Evolutionary conservation across 768 basidiomycete species (phyloP).

Genomic region (Gloeostereum incarnatum): DNA sequence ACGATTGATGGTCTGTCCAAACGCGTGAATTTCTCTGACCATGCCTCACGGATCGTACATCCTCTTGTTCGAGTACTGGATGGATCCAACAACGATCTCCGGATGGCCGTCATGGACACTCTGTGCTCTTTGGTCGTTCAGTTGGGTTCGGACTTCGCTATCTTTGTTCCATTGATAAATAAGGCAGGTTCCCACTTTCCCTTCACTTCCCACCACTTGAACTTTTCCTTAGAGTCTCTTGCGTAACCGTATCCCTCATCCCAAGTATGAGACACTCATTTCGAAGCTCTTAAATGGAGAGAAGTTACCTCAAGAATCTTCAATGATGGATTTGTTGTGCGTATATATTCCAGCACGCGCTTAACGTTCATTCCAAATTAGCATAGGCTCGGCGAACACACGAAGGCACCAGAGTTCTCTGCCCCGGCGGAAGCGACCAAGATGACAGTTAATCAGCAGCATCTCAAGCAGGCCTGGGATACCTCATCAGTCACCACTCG

Average conservation of each 20-base stretch:
- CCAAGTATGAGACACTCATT: constrained; percentile 82
- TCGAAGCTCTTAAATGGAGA: constrained; percentile 88
- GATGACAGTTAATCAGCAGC: constrained; percentile 93
- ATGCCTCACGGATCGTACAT: constrained; percentile 94
- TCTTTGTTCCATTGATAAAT: constrained; percentile 95
- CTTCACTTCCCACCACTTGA: constrained; percentile 3
- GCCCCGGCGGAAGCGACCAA: constrained; percentile 81
- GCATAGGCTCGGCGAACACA: constrained; percentile 44
- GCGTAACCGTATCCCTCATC: constrained; percentile 68
- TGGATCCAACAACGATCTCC: constrained; percentile 64
- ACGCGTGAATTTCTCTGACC: constrained; percentile 95
- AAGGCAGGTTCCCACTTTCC: constrained; percentile 45
- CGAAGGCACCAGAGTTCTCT: constrained; percentile 63
- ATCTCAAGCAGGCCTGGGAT: constrained; percentile 96
- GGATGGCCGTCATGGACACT: constrained; percentile 85
- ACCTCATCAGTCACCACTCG: constrained; percentile 62
- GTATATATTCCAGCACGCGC: constrained; percentile 12
- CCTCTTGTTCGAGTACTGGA: constrained; percentile 85
- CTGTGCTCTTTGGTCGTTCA: constrained; percentile 89
- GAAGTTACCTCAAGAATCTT: constrained; percentile 78
- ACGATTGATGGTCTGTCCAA: constrained; percentile 87
- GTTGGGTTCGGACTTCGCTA: constrained; percentile 92
- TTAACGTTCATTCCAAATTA: constrained; percentile 4
- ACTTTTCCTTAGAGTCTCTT: constrained; percentile 51
- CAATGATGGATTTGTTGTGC: constrained; percentile 59